Evolutionary conservation across 768 basidiomycete genomes (phyloP), one percentile per base, ranked within the genome.

Genomic region (Tubosaeta sp.): DNA sequence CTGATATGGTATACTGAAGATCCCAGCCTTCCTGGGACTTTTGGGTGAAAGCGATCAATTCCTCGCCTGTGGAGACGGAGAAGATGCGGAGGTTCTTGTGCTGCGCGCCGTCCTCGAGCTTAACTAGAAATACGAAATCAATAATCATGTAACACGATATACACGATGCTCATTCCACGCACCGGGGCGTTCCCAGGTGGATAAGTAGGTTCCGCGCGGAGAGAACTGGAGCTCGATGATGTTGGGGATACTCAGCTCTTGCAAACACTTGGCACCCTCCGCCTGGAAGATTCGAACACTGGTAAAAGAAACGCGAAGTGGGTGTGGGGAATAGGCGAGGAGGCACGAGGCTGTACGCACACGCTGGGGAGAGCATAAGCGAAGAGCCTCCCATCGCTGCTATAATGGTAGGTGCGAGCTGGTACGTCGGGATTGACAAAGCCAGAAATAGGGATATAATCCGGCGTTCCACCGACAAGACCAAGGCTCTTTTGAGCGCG

Each of bases 71-170:
- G 10, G 84, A 86, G 13, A 80, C 85, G 58, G 87, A 87, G 77
- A 94, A 99, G 58, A 97, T 78, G 53, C 90, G 85, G 54, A 95
- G 82, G 68, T 99, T 99, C 76, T 90, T 95, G 78, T 95, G 90
- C 71, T 93, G 91, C 2, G 81, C 67, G 50, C 89, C 91, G 58
- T 94, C 94, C 67, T 93, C 95, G 46, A 89, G 80, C 73, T 97
- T 97, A 62, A 84, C 83, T 81, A n/a, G 57, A 25, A 43, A 52
- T 16, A 46, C 46, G 27, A 53, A 50, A 58, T 53, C 13, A 52
- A 66, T 57, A 42, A 50, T 52, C 56, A 27, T 32, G 22, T 16
- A 43, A 56, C 52, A 31, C 12, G 51, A 38, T 57, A 9, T 49
- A 62, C 66, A 66, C 56, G 68, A 64, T 62, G 67, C 46, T 12